Percentiles rank a stretch among this genome's conserved stretches.
Evolutionary conservation across 257 asterid species (phyloP).

Genomic region (Leptodermis oblonga): DNA sequence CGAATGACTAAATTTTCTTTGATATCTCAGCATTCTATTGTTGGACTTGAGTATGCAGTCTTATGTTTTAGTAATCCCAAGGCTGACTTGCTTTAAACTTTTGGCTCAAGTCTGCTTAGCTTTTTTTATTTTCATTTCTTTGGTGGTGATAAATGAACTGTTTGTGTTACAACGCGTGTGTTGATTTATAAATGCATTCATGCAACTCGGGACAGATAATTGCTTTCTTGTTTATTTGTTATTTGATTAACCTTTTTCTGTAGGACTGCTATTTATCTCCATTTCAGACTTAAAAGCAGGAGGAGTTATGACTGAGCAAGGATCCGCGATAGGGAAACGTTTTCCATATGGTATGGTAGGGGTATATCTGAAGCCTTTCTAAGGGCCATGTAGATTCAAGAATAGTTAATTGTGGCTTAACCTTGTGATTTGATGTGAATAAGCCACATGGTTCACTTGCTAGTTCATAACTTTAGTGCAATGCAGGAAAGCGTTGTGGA

Average conservation of each 20-base stretch:
- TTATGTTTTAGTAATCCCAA: not conserved
- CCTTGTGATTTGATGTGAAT: constrained; percentile 3
- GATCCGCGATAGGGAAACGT: constrained; percentile 45
- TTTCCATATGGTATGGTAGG: constrained; percentile 61
- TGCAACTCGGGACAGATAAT: not conserved
- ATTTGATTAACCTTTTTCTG: constrained; percentile 39
- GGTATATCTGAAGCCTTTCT: constrained; percentile 36
- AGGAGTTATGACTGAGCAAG: constrained; percentile 56
- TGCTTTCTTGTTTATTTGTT: constrained; percentile 20
- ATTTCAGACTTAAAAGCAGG: constrained; percentile 55
- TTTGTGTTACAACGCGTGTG: not conserved
- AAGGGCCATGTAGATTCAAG: constrained; percentile 18
- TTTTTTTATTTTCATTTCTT: not conserved
- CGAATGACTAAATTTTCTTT: not conserved
- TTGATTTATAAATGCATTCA: not conserved
- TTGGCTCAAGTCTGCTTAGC: not conserved
- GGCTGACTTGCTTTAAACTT: not conserved
- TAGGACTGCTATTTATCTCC: constrained; percentile 33
- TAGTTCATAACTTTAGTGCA: constrained; percentile 3
- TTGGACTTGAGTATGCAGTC: not conserved
- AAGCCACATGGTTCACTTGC: constrained; percentile 1
- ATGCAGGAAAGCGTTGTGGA: not conserved
- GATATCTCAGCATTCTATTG: not conserved
- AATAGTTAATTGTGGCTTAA: constrained; percentile 13
- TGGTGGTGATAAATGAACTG: not conserved